Base-by-base conservation (phyloP, 208 protist species). In the Trypanosoma lewisi region DNA sequence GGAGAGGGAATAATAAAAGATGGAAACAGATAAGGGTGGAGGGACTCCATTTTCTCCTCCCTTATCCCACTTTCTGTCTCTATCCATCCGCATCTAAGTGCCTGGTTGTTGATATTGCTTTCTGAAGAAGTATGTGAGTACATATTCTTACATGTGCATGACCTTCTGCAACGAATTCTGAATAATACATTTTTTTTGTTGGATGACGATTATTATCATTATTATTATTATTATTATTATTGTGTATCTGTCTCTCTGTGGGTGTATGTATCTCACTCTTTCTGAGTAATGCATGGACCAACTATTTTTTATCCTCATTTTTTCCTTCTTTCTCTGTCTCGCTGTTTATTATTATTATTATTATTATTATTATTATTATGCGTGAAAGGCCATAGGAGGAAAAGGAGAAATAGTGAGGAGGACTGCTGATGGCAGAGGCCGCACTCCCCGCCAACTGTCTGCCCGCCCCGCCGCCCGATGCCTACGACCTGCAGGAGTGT, bases 401-500 rank as follows among this genome's bases (percentile, higher is more conserved):
- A n/a, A n/a, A n/a, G n/a, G n/a, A n/a, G n/a, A n/a, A 47, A 1
- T 16, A 47, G 42, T 47, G 16, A 19, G 17, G 7, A n/a, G n/a
- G n/a, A n/a, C n/a, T n/a, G 42, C 8, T 14, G 14, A 62, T 55
- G 67, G 25, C 27, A 3, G 7, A 19, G n/a, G 21, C 50, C 27
- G 25, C 36, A 27, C 27, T 4, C 5, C 27, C 7, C n/a, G 16
- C 28, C 0, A 39, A 16, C 25, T 45, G 1, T 56, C 28, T 17
- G 11, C 14, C 45, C 27, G 4, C 25, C 33, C 21, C 17, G 21
- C 12, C 1, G 30, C 49, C 9, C 12, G 34, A 39, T 25, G 9
- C 25, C 6, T 63, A 69, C 39, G 23, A 45, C 16, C 9, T 74
- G 17, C 68, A 65, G 8, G 36, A 62, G 21, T 60, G 37, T 33